Base-by-base conservation (phyloP, 495 filamentous ascomycete species). In the Extremus antarcticus region DNA sequence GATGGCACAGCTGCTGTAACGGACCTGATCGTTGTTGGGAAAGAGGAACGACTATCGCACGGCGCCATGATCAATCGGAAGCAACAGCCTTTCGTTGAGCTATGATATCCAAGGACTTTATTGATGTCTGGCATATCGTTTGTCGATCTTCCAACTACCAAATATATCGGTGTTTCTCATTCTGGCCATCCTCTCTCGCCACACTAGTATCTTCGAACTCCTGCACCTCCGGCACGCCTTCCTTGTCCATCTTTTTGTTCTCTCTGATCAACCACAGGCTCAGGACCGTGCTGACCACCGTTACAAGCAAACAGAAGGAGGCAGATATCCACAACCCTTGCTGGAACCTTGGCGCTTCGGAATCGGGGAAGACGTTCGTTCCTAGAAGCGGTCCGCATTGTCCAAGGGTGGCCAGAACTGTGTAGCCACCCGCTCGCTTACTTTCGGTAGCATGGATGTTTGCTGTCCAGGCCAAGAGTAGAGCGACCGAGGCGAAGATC, bases 401-500 rank as follows among this genome's bases (percentile, higher is more conserved):
- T n/a, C 62, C 62, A 9, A 64, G 24, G 0, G 59, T 61, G 8
- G 59, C 59, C 19, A 64, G 38, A 10, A 64, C 58, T 4, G 53
- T 51, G 32, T 61, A 64, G 1, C 55, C 59, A 20, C 56, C 58
- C 15, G 57, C 62, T 2, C 59, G 39, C 51, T 58, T 58, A 23
- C 54, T 58, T 32, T 64, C 62, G 17, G 52, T 59, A 2, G 50
- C 62, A 32, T 64, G 62, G 22, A 58, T 64, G 19, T 62, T 62
- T 0, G 55, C 58, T 21, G 47, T 55, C 62, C 62, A 64, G 0
- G 55, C 38, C n/a, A 64, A 25, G 16, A 61, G 63, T 32, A 66
- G 62, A 9, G 63, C 63, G 19, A 71, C 67, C 3, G 62, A 49
- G 0, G 68, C 63, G 43, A 71, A 71, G 46, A 71, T 60, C 22